Percentiles rank a stretch among this genome's conserved stretches.
Evolutionary conservation across 352 stramenopile species (phyloP).

Genomic region (Phytopythium boreale): DNA sequence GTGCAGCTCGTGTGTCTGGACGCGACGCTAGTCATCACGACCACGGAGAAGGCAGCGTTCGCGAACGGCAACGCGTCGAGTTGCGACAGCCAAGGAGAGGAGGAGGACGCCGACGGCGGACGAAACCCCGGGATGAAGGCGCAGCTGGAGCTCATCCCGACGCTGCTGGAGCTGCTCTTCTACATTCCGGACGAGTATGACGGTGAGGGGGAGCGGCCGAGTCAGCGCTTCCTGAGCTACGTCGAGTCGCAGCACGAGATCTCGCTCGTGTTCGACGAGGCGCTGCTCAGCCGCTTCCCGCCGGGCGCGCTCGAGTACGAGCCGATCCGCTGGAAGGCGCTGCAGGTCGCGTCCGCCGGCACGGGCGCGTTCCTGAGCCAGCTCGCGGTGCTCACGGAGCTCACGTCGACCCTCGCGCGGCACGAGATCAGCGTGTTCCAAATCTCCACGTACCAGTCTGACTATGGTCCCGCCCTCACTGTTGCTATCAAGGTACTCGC

Average conservation of each 20-base stretch:
- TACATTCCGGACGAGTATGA: constrained; percentile 22
- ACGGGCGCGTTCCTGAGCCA: constrained; percentile 52
- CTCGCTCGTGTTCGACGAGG: constrained; percentile 60
- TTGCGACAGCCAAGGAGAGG: too few species aligned
- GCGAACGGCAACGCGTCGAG: too few species aligned
- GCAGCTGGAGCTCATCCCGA: constrained; percentile 27
- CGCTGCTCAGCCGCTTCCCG: constrained; percentile 35
- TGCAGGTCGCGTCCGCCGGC: constrained; percentile 58
- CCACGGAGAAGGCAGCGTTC: constrained; percentile 25
- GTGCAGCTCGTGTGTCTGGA: constrained; percentile 60
- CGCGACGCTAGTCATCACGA: constrained; percentile 55
- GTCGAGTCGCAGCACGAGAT: constrained; percentile 67
- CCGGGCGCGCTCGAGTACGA: constrained; percentile 38
- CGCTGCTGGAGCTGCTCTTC: constrained; percentile 56
- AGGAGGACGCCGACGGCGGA: constrained; percentile 11
- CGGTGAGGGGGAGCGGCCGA: neutral
- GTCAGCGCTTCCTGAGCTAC: constrained; percentile 52
- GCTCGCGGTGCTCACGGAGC: constrained; percentile 50
- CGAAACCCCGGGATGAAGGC: neutral
- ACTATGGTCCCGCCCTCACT: constrained; percentile 55
- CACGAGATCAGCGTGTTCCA: constrained; percentile 61
- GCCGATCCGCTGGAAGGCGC: constrained; percentile 48
- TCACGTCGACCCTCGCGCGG: constrained; percentile 50
- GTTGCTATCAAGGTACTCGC: too few species aligned
- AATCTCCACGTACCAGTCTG: constrained; percentile 72